Evolutionary conservation across 208 protist genomes (phyloP).

Genomic region (Wallacemonas sp.): DNA sequence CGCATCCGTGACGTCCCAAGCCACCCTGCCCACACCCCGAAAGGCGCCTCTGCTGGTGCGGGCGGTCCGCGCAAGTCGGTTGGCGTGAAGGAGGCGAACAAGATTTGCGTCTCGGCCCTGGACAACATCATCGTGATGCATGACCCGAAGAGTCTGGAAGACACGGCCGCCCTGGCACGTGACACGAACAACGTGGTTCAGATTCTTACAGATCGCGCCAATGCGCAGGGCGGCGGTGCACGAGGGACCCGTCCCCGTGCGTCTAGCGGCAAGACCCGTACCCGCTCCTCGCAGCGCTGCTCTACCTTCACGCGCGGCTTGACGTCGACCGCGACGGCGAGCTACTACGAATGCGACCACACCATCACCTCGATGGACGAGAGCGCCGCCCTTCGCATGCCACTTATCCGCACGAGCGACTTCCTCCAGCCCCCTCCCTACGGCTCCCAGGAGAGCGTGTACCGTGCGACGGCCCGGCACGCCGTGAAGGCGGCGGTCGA

Average conservation of each 20-base stretch:
- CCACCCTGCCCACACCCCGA: constrained; percentile 23
- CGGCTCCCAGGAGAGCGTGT: constrained; percentile 78
- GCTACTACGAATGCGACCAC: constrained; percentile 69
- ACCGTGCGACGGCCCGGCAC: constrained; percentile 58
- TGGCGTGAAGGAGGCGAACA: constrained; percentile 33
- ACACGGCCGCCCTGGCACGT: constrained; percentile 42
- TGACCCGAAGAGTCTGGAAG: constrained; percentile 59
- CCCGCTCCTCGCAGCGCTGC: constrained; percentile 19
- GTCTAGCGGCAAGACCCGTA: constrained; percentile 8
- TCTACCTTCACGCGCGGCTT: constrained; percentile 18
- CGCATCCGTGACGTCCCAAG: constrained; percentile 59
- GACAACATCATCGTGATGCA: constrained; percentile 79
- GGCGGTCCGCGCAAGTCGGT: constrained; percentile 16
- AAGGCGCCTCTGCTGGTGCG: constrained; percentile 18
- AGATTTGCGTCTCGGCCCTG: constrained; percentile 69
- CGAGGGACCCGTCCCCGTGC: too few relatives aligned
- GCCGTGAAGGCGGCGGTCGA: constrained; percentile 75
- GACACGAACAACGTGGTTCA: constrained; percentile 69
- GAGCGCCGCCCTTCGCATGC: constrained; percentile 53
- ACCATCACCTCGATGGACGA: constrained; percentile 71
- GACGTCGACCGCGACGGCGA: constrained; percentile 53
- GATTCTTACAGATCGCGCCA: constrained; percentile 46
- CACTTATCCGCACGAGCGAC: constrained; percentile 59
- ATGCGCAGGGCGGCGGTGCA: not conserved
- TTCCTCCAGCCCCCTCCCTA: constrained; percentile 62